Evolutionary conservation across 2,329 filamentous ascomycete genomes (phyloP).

Genomic region (Aspergillus proliferans): DNA sequence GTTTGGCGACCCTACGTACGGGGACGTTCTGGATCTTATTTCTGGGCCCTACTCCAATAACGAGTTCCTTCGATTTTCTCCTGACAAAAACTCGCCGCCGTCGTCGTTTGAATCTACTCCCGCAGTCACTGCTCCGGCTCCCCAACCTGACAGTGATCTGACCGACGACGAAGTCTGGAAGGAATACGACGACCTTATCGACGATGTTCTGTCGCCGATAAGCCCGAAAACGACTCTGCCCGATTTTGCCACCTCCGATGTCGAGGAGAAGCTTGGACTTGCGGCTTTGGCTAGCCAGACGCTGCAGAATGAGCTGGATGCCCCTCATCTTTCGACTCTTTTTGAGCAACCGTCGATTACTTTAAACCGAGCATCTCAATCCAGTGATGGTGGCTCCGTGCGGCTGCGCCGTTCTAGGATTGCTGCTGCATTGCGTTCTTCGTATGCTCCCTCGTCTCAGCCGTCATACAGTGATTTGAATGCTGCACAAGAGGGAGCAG

Average conservation of each 20-base stretch:
- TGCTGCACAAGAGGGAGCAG: not conserved
- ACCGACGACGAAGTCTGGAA: constrained; percentile 88
- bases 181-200: constrained; percentile 84
- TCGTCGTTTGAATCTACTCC: constrained; percentile 60
- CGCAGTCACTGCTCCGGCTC: constrained; percentile 61
- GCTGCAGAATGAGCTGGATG: constrained; percentile 31
- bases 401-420: constrained; percentile 47
- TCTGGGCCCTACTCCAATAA: constrained; percentile 33
- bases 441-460: constrained; percentile 46
- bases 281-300: constrained; percentile 34
- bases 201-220: constrained; percentile 55
- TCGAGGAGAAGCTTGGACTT: constrained; percentile 27
- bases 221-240: constrained; percentile 15
- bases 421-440: constrained; percentile 45
- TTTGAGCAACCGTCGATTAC: constrained; percentile 18
- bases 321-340: constrained; percentile 9
- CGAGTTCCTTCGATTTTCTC: constrained; percentile 71
- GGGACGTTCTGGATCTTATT: constrained; percentile 25
- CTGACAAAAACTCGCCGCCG: constrained; percentile 64
- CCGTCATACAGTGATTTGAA: constrained; percentile 46
- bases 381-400: constrained; percentile 27
- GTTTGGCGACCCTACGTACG: constrained; percentile 28
- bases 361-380: constrained; percentile 19
- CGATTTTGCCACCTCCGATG: constrained; percentile 6
- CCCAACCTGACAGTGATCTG: constrained; percentile 55